Evolutionary conservation across 805 yeast species (phyloP).

Genomic region (Candida hungchunana): DNA sequence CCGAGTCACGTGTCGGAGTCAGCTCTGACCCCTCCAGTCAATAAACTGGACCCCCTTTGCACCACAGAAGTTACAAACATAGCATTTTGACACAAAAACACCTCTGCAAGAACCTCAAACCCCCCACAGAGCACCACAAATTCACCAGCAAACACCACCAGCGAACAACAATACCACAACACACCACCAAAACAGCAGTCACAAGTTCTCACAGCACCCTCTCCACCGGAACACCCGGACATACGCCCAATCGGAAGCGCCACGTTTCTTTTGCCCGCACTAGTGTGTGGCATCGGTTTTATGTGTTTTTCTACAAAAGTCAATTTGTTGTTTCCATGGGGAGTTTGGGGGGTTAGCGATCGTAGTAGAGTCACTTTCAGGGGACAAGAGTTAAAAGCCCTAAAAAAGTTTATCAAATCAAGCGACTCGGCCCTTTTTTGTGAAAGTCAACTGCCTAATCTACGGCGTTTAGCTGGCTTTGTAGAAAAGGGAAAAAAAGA

Average conservation of each 20-base stretch:
- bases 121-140: too few relatives aligned
- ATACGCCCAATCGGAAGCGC: neutral
- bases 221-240: conserved; percentile 2
- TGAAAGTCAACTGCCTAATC: too few relatives aligned
- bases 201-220: neutral
- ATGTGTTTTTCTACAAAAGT: too few relatives aligned
- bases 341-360: too few relatives aligned
- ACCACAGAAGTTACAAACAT: neutral
- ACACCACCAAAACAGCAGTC: conserved; percentile 2
- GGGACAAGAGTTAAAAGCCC: too few relatives aligned
- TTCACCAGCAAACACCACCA: neutral
- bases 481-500: too few relatives aligned
- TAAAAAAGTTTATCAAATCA: too few relatives aligned
- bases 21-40: too few relatives aligned
- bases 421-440: too few relatives aligned
- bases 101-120: neutral
- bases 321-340: too few relatives aligned
- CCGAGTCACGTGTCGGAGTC: neutral
- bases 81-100: conserved; percentile 1
- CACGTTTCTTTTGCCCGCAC: conserved; percentile 1
- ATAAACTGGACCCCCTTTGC: neutral
- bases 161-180: neutral
- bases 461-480: too few relatives aligned
- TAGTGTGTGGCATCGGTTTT: neutral
- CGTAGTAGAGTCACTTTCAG: too few relatives aligned